Percentiles rank a stretch among this genome's conserved stretches.
phyloP scores from a whole-genome alignment of 2,329 filamentous ascomycete species.

The Fusarium sp. region DNA sequence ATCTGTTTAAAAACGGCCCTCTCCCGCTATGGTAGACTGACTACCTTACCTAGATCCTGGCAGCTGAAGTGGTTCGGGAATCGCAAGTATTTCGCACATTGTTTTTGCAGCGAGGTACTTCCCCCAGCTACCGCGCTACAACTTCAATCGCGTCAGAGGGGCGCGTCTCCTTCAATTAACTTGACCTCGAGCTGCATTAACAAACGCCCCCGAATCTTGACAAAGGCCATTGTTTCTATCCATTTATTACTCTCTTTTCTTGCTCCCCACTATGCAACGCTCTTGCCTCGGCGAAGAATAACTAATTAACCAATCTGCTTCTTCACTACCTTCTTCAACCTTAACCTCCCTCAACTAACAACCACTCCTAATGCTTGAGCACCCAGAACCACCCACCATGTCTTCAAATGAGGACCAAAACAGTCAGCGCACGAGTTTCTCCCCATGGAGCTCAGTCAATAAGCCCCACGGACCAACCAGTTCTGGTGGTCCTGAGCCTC shows the following conservation, averaged over 20 bases:
- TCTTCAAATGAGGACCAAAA: slow-evolving; percentile 13
- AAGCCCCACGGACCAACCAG: slow-evolving; percentile 11
- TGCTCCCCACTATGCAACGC: too few species aligned
- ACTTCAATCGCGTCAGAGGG: slow-evolving; percentile 36
- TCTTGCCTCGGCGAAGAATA: too few species aligned
- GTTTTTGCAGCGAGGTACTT: slow-evolving; percentile 17
- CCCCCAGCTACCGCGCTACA: slow-evolving; percentile 5
- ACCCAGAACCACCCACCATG: slow-evolving; percentile 2
- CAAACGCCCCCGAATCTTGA: neutral
- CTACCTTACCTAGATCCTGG: too few species aligned
- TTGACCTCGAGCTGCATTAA: slow-evolving; percentile 1
- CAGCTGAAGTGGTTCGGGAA: neutral
- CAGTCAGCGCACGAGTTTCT: slow-evolving; percentile 33
- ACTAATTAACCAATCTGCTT: too few species aligned
- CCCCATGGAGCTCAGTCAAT: slow-evolving; percentile 31
- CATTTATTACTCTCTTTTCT: neutral
- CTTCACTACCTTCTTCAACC: neutral
- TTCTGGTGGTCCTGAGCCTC: slow-evolving; percentile 16
- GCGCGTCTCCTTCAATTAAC: slow-evolving; percentile 32
- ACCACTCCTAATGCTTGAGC: slow-evolving; percentile 12
- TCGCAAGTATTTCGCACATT: slow-evolving; percentile 21
- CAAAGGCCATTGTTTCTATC: neutral
- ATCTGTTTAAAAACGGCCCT: too few species aligned
- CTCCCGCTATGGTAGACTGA: too few species aligned
- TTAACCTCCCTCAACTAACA: neutral